These are phyloP conservation scores for Datura wrightii DNA, from an alignment of 257 asterid genomes.

Conservation along the genomic window DNA sequence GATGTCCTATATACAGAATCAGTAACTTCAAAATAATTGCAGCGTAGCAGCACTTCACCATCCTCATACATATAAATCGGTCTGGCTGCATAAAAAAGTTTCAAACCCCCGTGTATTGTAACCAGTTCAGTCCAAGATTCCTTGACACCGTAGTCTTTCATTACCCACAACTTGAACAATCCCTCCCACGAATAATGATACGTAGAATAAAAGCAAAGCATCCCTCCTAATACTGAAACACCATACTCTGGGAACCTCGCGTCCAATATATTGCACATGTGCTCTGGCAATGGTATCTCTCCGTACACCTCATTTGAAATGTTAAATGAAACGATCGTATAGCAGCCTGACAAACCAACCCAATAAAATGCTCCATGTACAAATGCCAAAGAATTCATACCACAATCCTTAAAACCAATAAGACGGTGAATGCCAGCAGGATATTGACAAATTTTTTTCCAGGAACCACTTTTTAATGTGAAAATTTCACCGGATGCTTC, in stretches of 20 bases:
- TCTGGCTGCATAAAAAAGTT: neutral
- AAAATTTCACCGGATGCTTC: neutral
- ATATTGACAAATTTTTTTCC: neutral
- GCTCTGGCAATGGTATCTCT: neutral
- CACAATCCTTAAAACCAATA: neutral
- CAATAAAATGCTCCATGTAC: conserved; percentile 10
- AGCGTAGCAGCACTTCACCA: conserved; percentile 14
- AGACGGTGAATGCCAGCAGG: neutral
- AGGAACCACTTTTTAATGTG: neutral
- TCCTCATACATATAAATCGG: neutral
- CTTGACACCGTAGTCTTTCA: too few species aligned
- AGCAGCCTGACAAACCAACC: neutral
- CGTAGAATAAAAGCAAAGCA: neutral
- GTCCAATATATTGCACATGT: neutral
- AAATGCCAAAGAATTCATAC: neutral
- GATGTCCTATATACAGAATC: neutral
- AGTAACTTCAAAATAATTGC: neutral
- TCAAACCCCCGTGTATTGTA: neutral
- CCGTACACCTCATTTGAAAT: neutral
- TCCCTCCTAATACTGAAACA: neutral
- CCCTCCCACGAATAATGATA: neutral
- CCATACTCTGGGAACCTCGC: neutral
- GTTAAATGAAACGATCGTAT: neutral
- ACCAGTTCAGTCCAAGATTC: neutral
- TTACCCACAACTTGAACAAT: neutral